These are phyloP conservation scores for Schizophyllum amplum DNA, from an alignment of 1,284 basidiomycete genomes.

Conservation along the genomic window DNA sequence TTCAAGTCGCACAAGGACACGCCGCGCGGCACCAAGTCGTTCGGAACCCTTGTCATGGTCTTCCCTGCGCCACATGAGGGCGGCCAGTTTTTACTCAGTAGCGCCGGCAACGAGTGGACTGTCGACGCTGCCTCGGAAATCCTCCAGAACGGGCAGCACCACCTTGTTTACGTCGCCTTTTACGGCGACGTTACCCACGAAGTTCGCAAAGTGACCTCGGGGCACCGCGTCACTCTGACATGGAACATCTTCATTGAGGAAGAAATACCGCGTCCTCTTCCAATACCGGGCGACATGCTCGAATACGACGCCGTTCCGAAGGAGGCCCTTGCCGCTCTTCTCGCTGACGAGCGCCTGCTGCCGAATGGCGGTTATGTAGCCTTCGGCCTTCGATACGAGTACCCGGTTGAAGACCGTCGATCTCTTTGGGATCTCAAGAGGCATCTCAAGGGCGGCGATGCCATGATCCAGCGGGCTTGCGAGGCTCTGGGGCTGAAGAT, in stretches of 20 bases:
- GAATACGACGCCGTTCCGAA: neutral
- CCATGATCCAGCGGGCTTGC: conserved; percentile 1
- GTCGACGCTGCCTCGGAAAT: neutral
- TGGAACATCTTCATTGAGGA: conserved; percentile 26
- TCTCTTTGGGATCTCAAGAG: neutral
- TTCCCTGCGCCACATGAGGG: conserved; percentile 21
- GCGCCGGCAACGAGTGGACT: conserved; percentile 8
- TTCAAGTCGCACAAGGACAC: conserved; percentile 22
- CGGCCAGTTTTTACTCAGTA: conserved; percentile 26
- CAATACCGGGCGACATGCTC: neutral
- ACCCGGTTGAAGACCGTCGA: conserved; percentile 13
- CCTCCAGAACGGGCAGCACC: neutral
- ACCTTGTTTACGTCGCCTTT: conserved; percentile 27
- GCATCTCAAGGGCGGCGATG: conserved; percentile 5
- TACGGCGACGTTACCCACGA: conserved; percentile 39
- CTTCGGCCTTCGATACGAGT: conserved; percentile 25
- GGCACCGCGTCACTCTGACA: conserved; percentile 32
- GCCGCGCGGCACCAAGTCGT: conserved; percentile 27
- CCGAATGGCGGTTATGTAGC: conserved; percentile 24
- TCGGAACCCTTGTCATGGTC: conserved; percentile 11
- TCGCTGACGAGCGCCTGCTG: conserved; percentile 17
- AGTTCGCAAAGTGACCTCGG: conserved; percentile 28
- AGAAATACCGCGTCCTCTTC: neutral
- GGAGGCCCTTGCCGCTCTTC: conserved; percentile 16
- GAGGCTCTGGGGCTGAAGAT: neutral